Base-by-base conservation (phyloP, 208 protist genomes). In the Sergeia podlipaevii region DNA sequence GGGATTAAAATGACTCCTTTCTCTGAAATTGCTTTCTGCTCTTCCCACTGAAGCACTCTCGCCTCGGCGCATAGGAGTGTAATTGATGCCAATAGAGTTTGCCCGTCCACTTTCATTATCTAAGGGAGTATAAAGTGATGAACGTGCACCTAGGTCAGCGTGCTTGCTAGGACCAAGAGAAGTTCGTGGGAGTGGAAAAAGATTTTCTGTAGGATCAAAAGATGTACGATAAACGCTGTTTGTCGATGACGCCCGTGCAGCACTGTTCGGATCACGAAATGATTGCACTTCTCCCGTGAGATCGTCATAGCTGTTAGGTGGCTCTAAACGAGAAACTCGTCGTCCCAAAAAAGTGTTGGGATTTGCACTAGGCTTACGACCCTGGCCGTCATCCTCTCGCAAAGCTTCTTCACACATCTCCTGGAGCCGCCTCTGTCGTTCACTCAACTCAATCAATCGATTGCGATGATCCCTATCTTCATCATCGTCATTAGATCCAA, bases 261-360 rank as follows among this genome's bases (percentile, higher is more conserved):
- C 21, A 54, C 79, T 87, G 60, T 71, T 74, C 4, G 75, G 60
- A 47, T 82, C 75, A 3, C 74, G 71, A 36, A 87, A 87, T 15
- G 79, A 87, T 44, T 82, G 74, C 42, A 87, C 79, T 51, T 87
- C 79, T 4, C 79, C 79, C 13, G 79, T 87, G 44, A 87, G 56
- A 13, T 78, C 62, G 46, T 87, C 79, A 43, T 82, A 66, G 27
- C 32, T 23, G 11, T 7, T 15, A 15, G 11, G 8, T 8, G 33
- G 33, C 33, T 8, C 11, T 38, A 5, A 45, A 45, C 39, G 39
- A 45, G 20, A 28, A 51, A 17, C 11, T 18, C 54, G 18, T 60
- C 45, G 36, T 47, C 11, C 8, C 58, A 59, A 11, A 50, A 47
- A 6, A 58, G 65, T 2, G 53, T 66, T 47, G 46, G 57, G 13